A percentile compares a stretch with the other conserved stretches of the same genome.
These are phyloP conservation scores for Moesziomyces sp. DNA, from an alignment of 1,284 basidiomycete species.

Conservation along the genomic window DNA sequence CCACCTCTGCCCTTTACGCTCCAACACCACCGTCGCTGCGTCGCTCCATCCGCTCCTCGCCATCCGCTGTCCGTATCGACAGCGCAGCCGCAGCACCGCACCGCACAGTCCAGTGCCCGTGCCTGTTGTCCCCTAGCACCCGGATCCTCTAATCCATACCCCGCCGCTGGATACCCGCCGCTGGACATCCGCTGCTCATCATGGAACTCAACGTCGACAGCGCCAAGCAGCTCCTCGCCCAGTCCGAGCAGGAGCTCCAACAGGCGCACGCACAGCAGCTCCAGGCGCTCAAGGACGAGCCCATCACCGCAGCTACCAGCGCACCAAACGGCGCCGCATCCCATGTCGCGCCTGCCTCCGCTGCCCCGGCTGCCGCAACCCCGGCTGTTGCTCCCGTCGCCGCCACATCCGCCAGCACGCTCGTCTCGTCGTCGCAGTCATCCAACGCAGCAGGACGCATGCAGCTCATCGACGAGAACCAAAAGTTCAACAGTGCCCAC, in stretches of 20 bases:
- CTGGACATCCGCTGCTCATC: too few species aligned
- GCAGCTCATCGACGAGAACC: conserved; percentile 65
- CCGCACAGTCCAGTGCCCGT: too few species aligned
- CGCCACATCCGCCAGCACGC: not conserved
- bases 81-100: too few species aligned
- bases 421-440: not conserved
- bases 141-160: too few species aligned
- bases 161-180: too few species aligned
- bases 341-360: not conserved
- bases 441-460: conserved; percentile 42
- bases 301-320: conserved; percentile 16
- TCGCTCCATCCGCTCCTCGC: not conserved
- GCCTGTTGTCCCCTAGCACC: too few species aligned
- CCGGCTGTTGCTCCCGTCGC: not conserved
- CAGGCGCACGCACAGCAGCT: conserved; percentile 18
- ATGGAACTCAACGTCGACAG: conserved; percentile 52
- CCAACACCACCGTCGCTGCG: too few species aligned
- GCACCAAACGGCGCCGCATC: conserved; percentile 12
- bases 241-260: conserved; percentile 30
- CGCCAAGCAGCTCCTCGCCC: conserved; percentile 40
- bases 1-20: too few species aligned
- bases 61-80: not conserved
- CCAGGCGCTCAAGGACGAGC: conserved; percentile 13
- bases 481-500: conserved; percentile 56
- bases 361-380: not conserved